Evolutionary conservation across 495 filamentous ascomycete genomes (phyloP), one percentile per base, ranked within the genome.

Genomic region (Cladorrhinum samala): DNA sequence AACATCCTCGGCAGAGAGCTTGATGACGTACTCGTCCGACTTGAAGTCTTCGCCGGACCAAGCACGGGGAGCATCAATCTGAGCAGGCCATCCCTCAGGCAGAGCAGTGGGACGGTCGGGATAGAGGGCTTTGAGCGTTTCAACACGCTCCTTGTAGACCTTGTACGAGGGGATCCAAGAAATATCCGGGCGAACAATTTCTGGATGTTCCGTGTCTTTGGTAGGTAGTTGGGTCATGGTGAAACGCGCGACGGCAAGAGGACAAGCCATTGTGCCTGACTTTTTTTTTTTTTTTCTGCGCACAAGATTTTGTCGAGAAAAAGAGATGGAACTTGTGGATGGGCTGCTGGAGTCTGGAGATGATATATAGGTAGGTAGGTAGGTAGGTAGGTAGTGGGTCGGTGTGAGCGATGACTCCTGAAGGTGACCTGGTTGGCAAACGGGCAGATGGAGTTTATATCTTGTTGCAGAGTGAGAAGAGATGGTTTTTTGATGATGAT

Each of bases 161-260:
- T 67, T 65, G 57, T 56, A 59, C 1, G 57, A 58, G 2, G 64
- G 64, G n/a, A 65, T 57, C 64, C 64, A 67, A 2, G 54, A 55
- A 37, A 65, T 67, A 30, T 65, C 57, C 17, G 64, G 64, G 3
- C 64, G 44, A 9, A 54, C 27, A 13, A 59, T 61, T 19, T 52
- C 56, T n/a, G 51, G 37, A 2, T 24, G 14, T 11, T 30, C 13
- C 16, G 30, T 42, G 11, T 46, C 30, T 9, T 44, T 37, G 1
- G 46, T 45, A 23, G 45, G 9, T 17, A 47, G 24, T 0, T 46
- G 7, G 30, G 41, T 30, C 2, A 17, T 21, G 27, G 25, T 9
- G 18, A 20, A 39, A 4, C 42, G 21, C 13, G 27, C 20, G 49
- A n/a, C 33, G 42, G 36, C 14, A 5, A 49, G 24, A 3, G 50